A percentile compares a stretch with the other conserved stretches of the same genome.
Conservation (phyloP, 352 stramenopile species). For the Thalassiosira livingstoniorum region DNA sequence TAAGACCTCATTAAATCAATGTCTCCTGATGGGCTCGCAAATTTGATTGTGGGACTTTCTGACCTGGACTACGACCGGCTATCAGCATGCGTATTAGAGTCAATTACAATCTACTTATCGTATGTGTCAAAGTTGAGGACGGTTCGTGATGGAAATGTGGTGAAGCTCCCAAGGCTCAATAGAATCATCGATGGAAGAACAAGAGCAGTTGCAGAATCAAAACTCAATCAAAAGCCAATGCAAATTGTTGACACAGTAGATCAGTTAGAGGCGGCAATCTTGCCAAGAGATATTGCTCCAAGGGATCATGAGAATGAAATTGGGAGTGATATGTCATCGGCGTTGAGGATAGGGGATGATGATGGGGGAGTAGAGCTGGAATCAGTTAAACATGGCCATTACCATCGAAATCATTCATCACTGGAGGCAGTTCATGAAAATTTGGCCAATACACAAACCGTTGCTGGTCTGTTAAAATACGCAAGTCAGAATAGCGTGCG, state of each 20-base stretch:
- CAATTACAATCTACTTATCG: not conserved
- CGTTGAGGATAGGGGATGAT: too few species aligned
- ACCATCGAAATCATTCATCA: not conserved
- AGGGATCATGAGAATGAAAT: constrained; percentile 22
- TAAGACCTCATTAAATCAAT: not conserved
- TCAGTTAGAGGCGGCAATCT: not conserved
- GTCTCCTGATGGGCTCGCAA: not conserved
- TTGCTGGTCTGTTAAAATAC: not conserved
- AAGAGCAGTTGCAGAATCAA: not conserved
- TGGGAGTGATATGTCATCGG: constrained; percentile 1
- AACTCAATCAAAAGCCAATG: not conserved
- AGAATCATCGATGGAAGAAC: constrained; percentile 23
- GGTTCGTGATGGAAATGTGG: not conserved
- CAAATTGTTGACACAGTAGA: not conserved
- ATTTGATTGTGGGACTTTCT: constrained; percentile 1
- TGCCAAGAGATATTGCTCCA: not conserved
- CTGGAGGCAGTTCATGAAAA: not conserved
- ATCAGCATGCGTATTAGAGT: constrained; percentile 22
- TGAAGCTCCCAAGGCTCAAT: not conserved
- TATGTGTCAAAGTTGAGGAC: not conserved
- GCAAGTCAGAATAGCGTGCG: not conserved
- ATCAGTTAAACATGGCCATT: not conserved
- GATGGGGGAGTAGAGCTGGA: too few species aligned
- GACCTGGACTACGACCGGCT: constrained; percentile 3
- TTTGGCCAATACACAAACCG: not conserved